Percentiles rank a stretch among this genome's conserved stretches.
Evolutionary conservation across 2,329 filamentous ascomycete species (phyloP).

Genomic region (Arthrobotrys megalospora): DNA sequence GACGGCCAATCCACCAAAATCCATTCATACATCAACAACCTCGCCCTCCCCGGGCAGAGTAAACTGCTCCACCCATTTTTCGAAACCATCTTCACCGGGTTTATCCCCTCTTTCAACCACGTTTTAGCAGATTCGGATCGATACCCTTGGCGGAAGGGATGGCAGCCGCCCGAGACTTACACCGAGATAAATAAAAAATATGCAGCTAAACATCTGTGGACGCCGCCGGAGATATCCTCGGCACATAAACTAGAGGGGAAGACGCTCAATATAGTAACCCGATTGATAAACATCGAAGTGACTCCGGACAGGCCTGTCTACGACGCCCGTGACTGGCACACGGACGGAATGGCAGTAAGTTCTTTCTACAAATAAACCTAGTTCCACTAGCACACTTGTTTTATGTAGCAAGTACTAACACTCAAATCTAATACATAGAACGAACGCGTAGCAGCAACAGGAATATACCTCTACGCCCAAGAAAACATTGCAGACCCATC

Average conservation of each 20-base stretch:
- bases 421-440: neutral
- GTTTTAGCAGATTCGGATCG: slow-evolving; percentile 34
- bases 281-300: slow-evolving; percentile 75
- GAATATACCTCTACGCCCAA: neutral
- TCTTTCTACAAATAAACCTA: too few species aligned
- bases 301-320: slow-evolving; percentile 72
- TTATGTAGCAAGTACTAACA: too few species aligned
- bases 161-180: too few species aligned
- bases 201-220: neutral
- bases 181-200: too few species aligned
- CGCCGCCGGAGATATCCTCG: slow-evolving; percentile 6
- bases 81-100: slow-evolving; percentile 48
- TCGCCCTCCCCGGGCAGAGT: slow-evolving; percentile 23
- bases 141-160: too few species aligned
- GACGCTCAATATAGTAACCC: slow-evolving; percentile 76
- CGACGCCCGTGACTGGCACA: slow-evolving; percentile 72
- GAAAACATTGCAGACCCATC: neutral
- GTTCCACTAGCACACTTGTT: too few species aligned
- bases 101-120: slow-evolving; percentile 40
- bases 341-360: slow-evolving; percentile 70
- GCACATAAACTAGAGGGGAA: slow-evolving; percentile 62
- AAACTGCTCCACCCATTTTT: slow-evolving; percentile 39
- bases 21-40: slow-evolving; percentile 50
- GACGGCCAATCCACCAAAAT: slow-evolving; percentile 50
- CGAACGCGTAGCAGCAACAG: neutral